Evolutionary conservation across 345 rosid genomes (phyloP), one percentile per base, ranked within the genome.

Genomic region (Lepidium aucheri): DNA sequence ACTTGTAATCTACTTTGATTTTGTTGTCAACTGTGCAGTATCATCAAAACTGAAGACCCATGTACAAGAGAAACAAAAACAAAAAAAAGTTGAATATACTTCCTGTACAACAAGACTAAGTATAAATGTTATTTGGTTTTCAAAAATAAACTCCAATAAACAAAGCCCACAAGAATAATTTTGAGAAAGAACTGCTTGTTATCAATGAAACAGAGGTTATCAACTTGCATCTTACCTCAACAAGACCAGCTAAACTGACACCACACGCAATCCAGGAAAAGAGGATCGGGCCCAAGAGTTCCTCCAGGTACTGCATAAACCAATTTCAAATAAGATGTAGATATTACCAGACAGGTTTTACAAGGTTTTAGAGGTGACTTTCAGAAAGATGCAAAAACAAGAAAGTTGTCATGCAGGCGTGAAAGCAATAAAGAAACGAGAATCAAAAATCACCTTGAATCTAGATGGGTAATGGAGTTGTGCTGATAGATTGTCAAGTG

Each of bases 211-310:
- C 28, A 39, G 36, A 56, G 18, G 40, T 17, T 44, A 38, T 61
- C 53, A 50, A 26, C 26, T 50, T 68, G 68, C 33, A 40, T n/a
- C 54, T 60, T 87, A 93, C 98, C 97, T 93, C 94, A 52, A 87
- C 80, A 65, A 93, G 90, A 54, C 96, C 89, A 82, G 72, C 82
- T 68, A 93, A 80, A 76, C 88, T 93, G 67, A 93, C 91, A 74
- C 87, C 88, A 72, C 94, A 87, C 24, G 82, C 81, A 78, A 86
- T 85, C 98, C 98, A 93, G 78, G 63, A 80, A 73, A 86, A 93
- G 42, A 93, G 82, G 77, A 93, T 85, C 8, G 95, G 76, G 30
- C 94, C 96, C 65, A 82, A 61, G 61, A 90, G 82, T 78, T 93
- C 88, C 79, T 90, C 96, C 76, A 93, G 75, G 79, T 93, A 93